phyloP scores from a whole-genome alignment of 164 flowering plant species.

The Liriodendron chinense region DNA sequence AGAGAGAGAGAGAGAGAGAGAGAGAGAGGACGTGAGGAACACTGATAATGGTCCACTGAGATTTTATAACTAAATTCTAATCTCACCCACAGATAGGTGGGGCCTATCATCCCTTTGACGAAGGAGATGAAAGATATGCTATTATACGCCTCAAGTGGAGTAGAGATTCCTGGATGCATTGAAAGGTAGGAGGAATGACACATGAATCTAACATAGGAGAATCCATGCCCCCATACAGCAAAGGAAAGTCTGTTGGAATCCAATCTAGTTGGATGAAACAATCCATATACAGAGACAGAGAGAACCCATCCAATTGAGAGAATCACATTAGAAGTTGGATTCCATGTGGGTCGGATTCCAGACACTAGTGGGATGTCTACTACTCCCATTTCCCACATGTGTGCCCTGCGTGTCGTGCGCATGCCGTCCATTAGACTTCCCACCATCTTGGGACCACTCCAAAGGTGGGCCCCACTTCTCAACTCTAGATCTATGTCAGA shows the following conservation, averaged over 20 bases:
- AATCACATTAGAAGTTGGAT: slow-evolving; percentile 1
- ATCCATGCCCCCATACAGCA: background rate
- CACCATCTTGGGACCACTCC: background rate
- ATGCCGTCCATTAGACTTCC: background rate
- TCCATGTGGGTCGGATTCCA: slow-evolving; percentile 6
- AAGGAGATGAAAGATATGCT: background rate
- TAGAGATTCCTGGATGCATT: background rate
- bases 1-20: too few species aligned
- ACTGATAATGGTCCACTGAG: background rate
- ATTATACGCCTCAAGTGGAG: background rate
- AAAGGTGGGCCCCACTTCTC: background rate
- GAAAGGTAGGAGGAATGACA: background rate
- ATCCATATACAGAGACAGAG: background rate
- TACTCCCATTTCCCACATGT: slow-evolving; percentile 9
- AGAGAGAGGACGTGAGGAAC: background rate
- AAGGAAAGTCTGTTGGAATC: slow-evolving; percentile 1
- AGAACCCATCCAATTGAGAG: background rate
- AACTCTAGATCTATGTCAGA: background rate
- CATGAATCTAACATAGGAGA: background rate
- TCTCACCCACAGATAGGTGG: background rate
- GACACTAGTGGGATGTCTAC: slow-evolving; percentile 9
- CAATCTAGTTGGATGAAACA: background rate
- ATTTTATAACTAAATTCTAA: background rate
- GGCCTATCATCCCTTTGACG: background rate
- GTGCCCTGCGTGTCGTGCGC: background rate